Conservation (phyloP, 805 yeast genomes). For the Myxozyma geophila region DNA sequence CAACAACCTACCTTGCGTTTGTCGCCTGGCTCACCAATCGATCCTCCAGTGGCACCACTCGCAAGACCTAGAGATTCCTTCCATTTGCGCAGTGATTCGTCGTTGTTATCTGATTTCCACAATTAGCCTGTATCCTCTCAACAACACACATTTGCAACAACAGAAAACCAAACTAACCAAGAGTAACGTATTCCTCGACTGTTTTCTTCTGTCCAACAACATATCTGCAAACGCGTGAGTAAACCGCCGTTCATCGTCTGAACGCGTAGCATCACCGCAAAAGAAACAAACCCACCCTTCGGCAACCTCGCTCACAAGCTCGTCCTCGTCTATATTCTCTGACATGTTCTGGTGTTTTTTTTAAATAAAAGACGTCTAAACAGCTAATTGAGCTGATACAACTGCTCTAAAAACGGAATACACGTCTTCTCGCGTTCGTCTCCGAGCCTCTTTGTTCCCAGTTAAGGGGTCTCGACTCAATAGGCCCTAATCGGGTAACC, state of each 20-base stretch:
- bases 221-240: slow-evolving; percentile 46
- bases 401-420: too few species aligned
- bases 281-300: slow-evolving; percentile 22
- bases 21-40: slow-evolving; percentile 72
- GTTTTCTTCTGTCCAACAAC: slow-evolving; percentile 71
- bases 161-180: slow-evolving; percentile 41
- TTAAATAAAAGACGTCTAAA: too few species aligned
- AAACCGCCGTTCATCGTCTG: background rate
- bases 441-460: background rate
- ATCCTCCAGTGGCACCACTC: slow-evolving; percentile 16
- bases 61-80: slow-evolving; percentile 81
- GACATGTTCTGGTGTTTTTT: background rate
- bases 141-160: background rate
- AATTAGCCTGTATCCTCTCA: background rate
- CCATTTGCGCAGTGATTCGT: slow-evolving; percentile 90
- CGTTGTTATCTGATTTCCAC: slow-evolving; percentile 69
- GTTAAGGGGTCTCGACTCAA: too few species aligned
- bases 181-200: slow-evolving; percentile 75
- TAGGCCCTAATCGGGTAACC: too few species aligned
- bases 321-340: slow-evolving; percentile 19
- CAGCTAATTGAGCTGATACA: background rate
- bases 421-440: background rate
- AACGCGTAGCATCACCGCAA: background rate
- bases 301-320: slow-evolving; percentile 21
- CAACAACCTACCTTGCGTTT: slow-evolving; percentile 48